Evolutionary conservation across 371 early-diverging fungal genomes (phyloP).

Genomic region (Haplosporangium sp.): DNA sequence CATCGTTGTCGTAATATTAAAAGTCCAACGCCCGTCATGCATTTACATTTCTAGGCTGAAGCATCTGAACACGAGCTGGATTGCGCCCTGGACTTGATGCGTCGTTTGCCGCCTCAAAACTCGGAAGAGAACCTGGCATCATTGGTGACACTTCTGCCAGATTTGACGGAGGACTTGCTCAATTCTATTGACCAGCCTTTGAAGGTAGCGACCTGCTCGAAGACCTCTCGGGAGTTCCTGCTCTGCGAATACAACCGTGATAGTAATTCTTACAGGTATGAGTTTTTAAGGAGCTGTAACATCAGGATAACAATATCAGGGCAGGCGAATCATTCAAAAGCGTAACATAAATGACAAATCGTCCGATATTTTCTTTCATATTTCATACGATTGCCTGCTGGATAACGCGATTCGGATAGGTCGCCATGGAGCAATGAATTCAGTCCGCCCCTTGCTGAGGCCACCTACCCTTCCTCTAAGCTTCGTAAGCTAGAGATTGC

Average conservation of each 20-base stretch:
- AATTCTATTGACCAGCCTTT: conserved; percentile 95
- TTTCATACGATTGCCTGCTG: neutral
- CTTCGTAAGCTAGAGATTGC: conserved; percentile 90
- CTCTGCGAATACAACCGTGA: conserved; percentile 97
- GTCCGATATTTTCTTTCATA: conserved; percentile 10
- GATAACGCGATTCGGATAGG: conserved; percentile 64
- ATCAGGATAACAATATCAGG: neutral
- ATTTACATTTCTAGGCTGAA: neutral
- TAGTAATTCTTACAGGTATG: conserved; percentile 94
- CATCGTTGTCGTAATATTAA: no score
- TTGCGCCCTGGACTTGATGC: conserved; percentile 95
- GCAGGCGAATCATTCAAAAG: no score
- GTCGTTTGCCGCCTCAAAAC: conserved; percentile 95
- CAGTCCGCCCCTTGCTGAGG: conserved; percentile 88
- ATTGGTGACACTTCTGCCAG: conserved; percentile 86
- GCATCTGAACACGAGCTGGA: conserved; percentile 63
- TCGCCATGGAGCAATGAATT: conserved; percentile 98
- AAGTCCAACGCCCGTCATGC: no score
- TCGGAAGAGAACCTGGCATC: conserved; percentile 89
- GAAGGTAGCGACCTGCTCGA: conserved; percentile 77
- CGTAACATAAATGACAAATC: neutral
- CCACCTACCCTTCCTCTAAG: conserved; percentile 79
- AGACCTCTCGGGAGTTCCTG: conserved; percentile 87
- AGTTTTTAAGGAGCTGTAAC: no score
- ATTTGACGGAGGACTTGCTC: conserved; percentile 91